phyloP scores from a whole-genome alignment of 257 asterid genomes.

The Nicotiana tomentosiformis region DNA sequence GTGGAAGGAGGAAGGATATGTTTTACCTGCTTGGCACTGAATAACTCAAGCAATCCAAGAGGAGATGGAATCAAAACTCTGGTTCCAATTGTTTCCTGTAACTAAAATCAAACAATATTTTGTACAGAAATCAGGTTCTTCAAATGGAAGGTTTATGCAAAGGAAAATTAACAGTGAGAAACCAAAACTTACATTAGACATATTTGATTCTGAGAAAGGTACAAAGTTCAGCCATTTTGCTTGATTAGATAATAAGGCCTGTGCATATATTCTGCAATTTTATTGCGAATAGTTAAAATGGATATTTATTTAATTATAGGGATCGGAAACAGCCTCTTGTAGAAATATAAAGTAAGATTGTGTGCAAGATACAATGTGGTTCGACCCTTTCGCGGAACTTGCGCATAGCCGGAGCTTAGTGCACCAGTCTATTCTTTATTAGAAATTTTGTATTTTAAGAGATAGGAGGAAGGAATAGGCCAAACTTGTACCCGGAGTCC shows the following conservation, averaged over 20 bases:
- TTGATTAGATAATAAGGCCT: conserved; percentile 55
- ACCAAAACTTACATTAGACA: conserved; percentile 31
- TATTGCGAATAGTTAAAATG: neutral
- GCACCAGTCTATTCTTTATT: neutral
- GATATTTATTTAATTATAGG: neutral
- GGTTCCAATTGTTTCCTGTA: conserved; percentile 60
- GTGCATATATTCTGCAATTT: conserved; percentile 50
- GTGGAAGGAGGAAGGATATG: neutral
- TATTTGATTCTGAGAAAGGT: conserved; percentile 37
- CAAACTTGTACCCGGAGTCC: conserved; percentile 50
- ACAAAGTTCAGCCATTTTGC: conserved; percentile 62
- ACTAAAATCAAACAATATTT: neutral
- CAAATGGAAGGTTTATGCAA: neutral
- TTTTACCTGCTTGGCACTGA: conserved; percentile 49
- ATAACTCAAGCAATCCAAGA: conserved; percentile 62
- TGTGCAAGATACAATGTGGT: neutral
- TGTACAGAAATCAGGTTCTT: neutral
- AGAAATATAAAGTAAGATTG: neutral
- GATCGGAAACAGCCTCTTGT: neutral
- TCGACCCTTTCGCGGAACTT: neutral
- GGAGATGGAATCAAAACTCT: conserved; percentile 57
- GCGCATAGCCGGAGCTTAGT: neutral
- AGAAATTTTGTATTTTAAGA: neutral
- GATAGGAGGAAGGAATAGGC: neutral
- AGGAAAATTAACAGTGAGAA: neutral